Evolutionary conservation across 75 land plant species (phyloP), one percentile per base, ranked within the genome.

Genomic region (Cupressus sempervirens): DNA sequence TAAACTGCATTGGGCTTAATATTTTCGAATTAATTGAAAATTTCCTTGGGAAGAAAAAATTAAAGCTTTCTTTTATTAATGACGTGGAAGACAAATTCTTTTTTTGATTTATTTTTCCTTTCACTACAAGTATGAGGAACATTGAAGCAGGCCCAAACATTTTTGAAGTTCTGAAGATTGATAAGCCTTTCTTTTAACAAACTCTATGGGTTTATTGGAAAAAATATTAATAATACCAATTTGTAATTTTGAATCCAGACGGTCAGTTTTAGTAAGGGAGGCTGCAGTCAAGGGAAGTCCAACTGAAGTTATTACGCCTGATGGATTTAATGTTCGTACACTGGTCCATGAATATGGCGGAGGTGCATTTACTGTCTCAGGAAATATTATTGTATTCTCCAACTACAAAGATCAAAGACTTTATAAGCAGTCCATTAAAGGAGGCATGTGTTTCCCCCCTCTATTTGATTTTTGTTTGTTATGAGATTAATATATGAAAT

Each of bases 341-440:
- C 50, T 90, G 54, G 98, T 94, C 52, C 94, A 96, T 86, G 98
- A 96, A 52, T 96, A 96, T 89, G 98, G 98, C 48, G 98, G 98
- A 73, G 96, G 96, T 72, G 93, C 96, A 13, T 96, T 96, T 68
- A 82, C 77, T 20, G 88, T 96, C n/a, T 88, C 70, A 30, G 95
- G 87, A 16, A 88, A 94, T 52, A 76, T 54, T 10, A 86, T 93
- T 70, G 34, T 96, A 0, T 96, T 96, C 84, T 96, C 98, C 40
- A 96, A 96, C 83, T 94, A 94, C 87, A 88, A 87, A 72, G 98
- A 96, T 86, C 98, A 96, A 88, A 80, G 98, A 68, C 90, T 96
- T 14, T 96, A 94, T 70, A 93, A 92, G 89, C 94, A 94, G 80
- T 86, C 89, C 23, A 75, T 94, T 80, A 86, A 86, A 87, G 93